Conservation (phyloP, 371 early-diverging fungal species). For the Mucor circinelloides region DNA sequence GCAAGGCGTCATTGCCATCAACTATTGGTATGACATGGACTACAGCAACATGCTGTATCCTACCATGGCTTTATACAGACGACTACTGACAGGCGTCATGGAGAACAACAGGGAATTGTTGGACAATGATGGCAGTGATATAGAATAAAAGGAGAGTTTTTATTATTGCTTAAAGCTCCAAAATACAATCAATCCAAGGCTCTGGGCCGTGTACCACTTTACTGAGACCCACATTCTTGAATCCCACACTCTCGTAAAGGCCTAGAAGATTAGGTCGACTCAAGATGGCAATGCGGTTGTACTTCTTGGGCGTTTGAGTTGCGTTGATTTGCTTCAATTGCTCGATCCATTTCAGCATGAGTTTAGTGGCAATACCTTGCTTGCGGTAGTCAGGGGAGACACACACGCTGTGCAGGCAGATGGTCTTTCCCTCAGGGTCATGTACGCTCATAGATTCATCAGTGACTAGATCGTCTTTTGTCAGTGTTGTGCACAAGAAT, state of each 20-base stretch:
- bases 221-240: conserved; percentile 56
- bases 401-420: conserved; percentile 74
- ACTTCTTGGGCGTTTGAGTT: conserved; percentile 12
- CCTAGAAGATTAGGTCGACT: conserved; percentile 56
- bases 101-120: conserved; percentile 19
- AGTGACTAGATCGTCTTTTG: conserved; percentile 50
- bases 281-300: conserved; percentile 58
- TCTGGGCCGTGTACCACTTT: conserved; percentile 68
- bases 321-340: conserved; percentile 31
- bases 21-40: conserved; percentile 83
- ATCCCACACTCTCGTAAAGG: conserved; percentile 68
- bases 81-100: conserved; percentile 27
- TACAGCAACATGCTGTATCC: conserved; percentile 47
- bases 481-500: conserved; percentile 63
- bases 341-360: conserved; percentile 53
- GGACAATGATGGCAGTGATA: conserved; percentile 7
- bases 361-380: conserved; percentile 57
- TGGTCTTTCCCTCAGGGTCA: conserved; percentile 62
- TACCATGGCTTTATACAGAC: conserved; percentile 37
- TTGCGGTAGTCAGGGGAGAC: conserved; percentile 53
- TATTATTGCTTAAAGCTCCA: conserved; percentile 28
- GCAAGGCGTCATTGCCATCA: conserved; percentile 77
- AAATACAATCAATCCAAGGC: conserved; percentile 54
- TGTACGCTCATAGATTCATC: conserved; percentile 68
- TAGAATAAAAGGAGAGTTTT: conserved; percentile 3